A percentile compares a stretch with the other conserved stretches of the same genome.
Evolutionary conservation across 441 rosid species (phyloP).

Genomic region (Biscutella auriculata): DNA sequence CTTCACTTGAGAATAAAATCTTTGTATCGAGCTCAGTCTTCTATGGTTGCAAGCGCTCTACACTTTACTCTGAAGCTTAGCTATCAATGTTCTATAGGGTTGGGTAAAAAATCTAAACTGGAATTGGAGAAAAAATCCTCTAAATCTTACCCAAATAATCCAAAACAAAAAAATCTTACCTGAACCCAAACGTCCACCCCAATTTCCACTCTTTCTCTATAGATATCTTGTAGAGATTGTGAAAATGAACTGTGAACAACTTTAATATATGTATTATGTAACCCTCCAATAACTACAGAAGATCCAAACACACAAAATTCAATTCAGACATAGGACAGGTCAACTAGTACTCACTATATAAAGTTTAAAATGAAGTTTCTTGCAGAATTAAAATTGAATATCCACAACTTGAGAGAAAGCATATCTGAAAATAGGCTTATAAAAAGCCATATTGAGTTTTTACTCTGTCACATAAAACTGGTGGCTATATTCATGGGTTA

Average conservation of each 20-base stretch:
- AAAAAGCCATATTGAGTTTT: neutral
- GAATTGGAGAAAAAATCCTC: too few relatives aligned
- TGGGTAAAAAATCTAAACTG: too few relatives aligned
- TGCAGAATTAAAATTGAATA: slow-evolving; percentile 1
- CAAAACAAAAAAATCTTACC: too few relatives aligned
- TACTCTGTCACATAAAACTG: neutral
- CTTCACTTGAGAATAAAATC: neutral
- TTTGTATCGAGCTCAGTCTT: neutral
- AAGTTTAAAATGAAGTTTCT: slow-evolving; percentile 11
- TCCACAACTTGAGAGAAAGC: neutral
- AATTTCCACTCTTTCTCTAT: too few relatives aligned
- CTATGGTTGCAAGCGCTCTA: neutral
- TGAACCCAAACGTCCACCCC: too few relatives aligned
- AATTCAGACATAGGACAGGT: slow-evolving; percentile 4
- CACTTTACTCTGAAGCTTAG: too few relatives aligned
- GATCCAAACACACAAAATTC: neutral
- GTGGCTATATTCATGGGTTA: slow-evolving; percentile 6
- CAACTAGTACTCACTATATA: slow-evolving; percentile 11
- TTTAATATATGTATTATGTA: too few relatives aligned
- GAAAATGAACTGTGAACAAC: too few relatives aligned
- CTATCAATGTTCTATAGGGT: too few relatives aligned
- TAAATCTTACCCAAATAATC: too few relatives aligned
- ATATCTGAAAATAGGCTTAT: neutral
- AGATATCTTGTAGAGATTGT: too few relatives aligned
- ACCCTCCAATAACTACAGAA: neutral